A percentile compares a stretch with the other conserved stretches of the same genome.
These are phyloP conservation scores for Xylariaceae sp. DNA, from an alignment of 2,329 filamentous ascomycete species.

Conservation along the genomic window DNA sequence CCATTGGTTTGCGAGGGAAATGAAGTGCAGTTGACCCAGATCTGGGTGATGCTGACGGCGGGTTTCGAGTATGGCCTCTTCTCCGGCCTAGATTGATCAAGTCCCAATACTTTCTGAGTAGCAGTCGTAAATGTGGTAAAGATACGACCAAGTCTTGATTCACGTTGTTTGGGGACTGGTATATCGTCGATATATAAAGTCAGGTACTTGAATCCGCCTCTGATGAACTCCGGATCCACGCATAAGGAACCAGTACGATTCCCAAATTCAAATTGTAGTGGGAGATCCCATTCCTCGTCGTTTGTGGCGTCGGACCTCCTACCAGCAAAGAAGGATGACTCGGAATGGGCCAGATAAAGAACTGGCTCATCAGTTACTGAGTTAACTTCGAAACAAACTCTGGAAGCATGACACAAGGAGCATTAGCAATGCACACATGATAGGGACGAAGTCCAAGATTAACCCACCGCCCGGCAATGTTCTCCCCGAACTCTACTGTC, in stretches of 20 bases:
- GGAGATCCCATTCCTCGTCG: conserved; percentile 38
- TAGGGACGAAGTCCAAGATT: background rate
- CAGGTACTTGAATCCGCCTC: conserved; percentile 46
- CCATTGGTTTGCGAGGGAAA: conserved; percentile 49
- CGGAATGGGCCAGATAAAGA: conserved; percentile 41
- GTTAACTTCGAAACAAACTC: conserved; percentile 41
- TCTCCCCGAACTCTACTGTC: conserved; percentile 45
- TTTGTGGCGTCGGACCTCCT: conserved; percentile 40
- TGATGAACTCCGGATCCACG: conserved; percentile 38
- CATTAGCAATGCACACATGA: conserved; percentile 4
- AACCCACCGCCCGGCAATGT: conserved; percentile 44
- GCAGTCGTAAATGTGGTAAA: background rate
- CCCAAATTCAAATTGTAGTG: conserved; percentile 34
- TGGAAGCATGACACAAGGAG: conserved; percentile 11
- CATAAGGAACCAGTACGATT: conserved; percentile 37
- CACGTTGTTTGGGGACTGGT: conserved; percentile 25
- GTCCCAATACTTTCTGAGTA: conserved; percentile 23
- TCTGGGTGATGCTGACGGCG: conserved; percentile 36
- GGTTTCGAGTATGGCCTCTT: conserved; percentile 27
- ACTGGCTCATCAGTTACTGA: conserved; percentile 34
- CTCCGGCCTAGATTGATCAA: background rate
- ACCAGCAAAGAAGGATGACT: conserved; percentile 41
- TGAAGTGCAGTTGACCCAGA: conserved; percentile 45
- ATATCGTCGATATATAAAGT: conserved; percentile 38
- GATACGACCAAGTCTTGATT: conserved; percentile 24